These are phyloP conservation scores for Lathyrus aphaca DNA, from an alignment of 306 rosid genomes.

Conservation along the genomic window DNA sequence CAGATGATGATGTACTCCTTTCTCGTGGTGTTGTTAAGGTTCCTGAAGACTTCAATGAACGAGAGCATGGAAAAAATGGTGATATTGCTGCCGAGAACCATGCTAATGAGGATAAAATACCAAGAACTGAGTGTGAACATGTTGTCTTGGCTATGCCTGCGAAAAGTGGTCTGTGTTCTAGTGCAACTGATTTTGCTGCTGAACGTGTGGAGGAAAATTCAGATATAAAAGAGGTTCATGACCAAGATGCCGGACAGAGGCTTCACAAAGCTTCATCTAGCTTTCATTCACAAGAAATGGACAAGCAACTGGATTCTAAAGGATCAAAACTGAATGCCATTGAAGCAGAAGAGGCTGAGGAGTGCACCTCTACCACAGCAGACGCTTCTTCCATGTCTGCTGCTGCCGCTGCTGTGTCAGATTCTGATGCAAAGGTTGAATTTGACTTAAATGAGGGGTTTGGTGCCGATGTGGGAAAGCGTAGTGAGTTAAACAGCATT, in stretches of 20 bases:
- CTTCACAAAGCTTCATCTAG: conserved; percentile 33
- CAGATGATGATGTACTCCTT: conserved; percentile 35
- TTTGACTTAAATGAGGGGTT: conserved; percentile 83
- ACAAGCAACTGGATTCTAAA: conserved; percentile 43
- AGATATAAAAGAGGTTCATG: conserved; percentile 42
- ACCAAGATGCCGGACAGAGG: conserved; percentile 40
- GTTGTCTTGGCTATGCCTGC: conserved; percentile 31
- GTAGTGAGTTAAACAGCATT: conserved; percentile 38
- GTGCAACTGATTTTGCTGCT: conserved; percentile 34
- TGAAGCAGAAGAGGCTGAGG: conserved; percentile 65
- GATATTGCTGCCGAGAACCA: conserved; percentile 35
- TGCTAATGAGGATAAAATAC: conserved; percentile 43
- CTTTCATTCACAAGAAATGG: conserved; percentile 51
- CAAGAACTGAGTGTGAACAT: conserved; percentile 32
- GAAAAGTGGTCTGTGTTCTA: conserved; percentile 44
- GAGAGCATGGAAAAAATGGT: conserved; percentile 43
- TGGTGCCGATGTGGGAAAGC: conserved; percentile 62
- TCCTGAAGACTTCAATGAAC: conserved; percentile 44
- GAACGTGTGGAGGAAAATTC: conserved; percentile 38
- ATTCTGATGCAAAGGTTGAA: conserved; percentile 54
- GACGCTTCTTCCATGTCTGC: conserved; percentile 59
- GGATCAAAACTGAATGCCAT: conserved; percentile 43
- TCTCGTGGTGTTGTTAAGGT: conserved; percentile 37
- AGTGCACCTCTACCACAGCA: conserved; percentile 66
- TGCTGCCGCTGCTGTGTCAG: conserved; percentile 52